Base-by-base conservation (phyloP, 1,284 basidiomycete genomes). In the Irpex lacteus region DNA sequence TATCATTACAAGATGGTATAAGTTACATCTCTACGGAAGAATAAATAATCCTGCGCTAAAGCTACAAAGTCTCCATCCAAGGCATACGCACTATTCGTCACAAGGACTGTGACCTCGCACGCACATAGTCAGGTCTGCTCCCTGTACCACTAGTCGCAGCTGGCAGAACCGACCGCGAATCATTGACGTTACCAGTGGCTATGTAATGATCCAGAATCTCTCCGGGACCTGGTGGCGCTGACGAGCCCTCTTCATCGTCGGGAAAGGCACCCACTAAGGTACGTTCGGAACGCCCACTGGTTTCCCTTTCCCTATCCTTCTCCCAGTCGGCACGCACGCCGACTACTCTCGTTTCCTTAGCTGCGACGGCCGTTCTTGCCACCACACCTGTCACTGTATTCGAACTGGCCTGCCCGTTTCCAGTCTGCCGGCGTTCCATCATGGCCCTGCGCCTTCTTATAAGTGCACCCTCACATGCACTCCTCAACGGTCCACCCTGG, bases 401-500 rank as follows among this genome's bases (percentile, higher is more conserved):
- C 18, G 52, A 2, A 53, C 3, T 19, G 2, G 11, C 26, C 19
- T 53, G 18, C 18, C 19, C n/a, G 52, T 11, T 9, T 19, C 13
- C 26, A 18, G 18, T 15, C 52, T 26, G 13, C 26, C 8, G 21
- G 21, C 34, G 54, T 56, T 18, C 54, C 21, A 11, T 36, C 21
- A 11, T 34, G 11, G 11, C 11, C 1, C 59, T 44, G 5, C 58
- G 58, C 13, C 37, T 13, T 11, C 59, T 40, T 5, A 34, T 13
- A 9, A 60, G 44, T 6, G 62, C 62, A 32, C 9, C 32, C 32
- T 63, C 62, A 50, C 47, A 52, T 7, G 59, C 62, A 38, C 8
- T 63, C 38, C 36, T 53, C 54, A 62, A 26, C 11, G 58, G 59
- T 13, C 55, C 62, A n/a, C n/a, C 36, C 38, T 60, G 52, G 8